Evolutionary conservation across 2,329 filamentous ascomycete genomes (phyloP).

Genomic region (Phoma sp.): DNA sequence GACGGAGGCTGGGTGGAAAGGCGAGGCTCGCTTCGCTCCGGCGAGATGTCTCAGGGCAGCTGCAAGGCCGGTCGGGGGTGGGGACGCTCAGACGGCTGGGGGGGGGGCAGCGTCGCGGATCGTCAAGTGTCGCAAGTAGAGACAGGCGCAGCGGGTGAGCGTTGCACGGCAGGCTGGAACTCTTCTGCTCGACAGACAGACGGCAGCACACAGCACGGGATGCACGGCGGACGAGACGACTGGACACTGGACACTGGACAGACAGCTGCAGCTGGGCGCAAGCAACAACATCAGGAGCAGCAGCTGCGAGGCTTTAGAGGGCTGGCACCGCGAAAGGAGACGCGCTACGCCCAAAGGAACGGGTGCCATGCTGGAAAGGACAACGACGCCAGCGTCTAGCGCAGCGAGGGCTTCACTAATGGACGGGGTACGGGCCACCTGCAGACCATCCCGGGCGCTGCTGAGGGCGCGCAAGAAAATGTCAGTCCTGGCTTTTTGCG

Average conservation of each 20-base stretch:
- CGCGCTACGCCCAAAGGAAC: conserved; percentile 15
- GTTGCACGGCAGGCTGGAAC: conserved; percentile 33
- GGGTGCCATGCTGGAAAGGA: conserved; percentile 23
- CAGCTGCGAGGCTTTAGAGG: conserved; percentile 15
- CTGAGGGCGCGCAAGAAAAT: conserved; percentile 6
- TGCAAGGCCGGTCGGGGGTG: conserved; percentile 37
- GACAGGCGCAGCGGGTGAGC: conserved; percentile 25
- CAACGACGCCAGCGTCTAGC: conserved; percentile 24
- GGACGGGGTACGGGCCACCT: conserved; percentile 22
- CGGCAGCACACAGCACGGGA: not conserved
- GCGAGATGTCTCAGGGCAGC: conserved; percentile 28
- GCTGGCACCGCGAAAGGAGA: conserved; percentile 23
- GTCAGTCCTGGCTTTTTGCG: not conserved
- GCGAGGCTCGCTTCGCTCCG: conserved; percentile 39
- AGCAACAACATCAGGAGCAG: not conserved
- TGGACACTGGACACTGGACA: not conserved
- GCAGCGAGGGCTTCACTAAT: conserved; percentile 9
- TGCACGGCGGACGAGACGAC: not conserved
- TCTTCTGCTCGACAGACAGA: not conserved
- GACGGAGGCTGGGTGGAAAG: conserved; percentile 35
- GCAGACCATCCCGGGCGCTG: conserved; percentile 23
- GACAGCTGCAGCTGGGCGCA: not conserved
- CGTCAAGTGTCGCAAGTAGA: conserved; percentile 32
- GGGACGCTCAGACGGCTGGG: conserved; percentile 26
- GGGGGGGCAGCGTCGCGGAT: conserved; percentile 22